A percentile compares a stretch with the other conserved stretches of the same genome.
These are phyloP conservation scores for Apiospora marii DNA, from an alignment of 2,329 filamentous ascomycete species.

Conservation along the genomic window DNA sequence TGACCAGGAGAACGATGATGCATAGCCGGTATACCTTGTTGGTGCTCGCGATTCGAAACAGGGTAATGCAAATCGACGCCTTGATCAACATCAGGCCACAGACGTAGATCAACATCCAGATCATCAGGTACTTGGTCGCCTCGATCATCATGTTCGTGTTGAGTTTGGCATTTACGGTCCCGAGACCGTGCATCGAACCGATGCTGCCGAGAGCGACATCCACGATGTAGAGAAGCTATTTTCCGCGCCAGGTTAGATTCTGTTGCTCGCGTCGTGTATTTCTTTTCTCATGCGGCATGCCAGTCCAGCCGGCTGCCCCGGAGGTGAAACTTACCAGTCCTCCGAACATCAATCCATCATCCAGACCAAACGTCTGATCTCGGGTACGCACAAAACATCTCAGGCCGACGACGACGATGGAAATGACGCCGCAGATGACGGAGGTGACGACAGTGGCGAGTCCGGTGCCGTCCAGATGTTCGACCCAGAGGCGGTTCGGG, in stretches of 20 bases:
- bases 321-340: conserved; percentile 27
- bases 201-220: conserved; percentile 27
- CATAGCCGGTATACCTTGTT: conserved; percentile 32
- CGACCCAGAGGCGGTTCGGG: conserved; percentile 25
- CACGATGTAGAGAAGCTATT: conserved; percentile 28
- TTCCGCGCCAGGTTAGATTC: not conserved
- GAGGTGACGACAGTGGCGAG: conserved; percentile 28
- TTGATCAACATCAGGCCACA: conserved; percentile 37
- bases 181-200: conserved; percentile 34
- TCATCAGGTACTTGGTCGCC: conserved; percentile 34
- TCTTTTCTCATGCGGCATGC: too few relatives aligned
- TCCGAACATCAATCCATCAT: conserved; percentile 30
- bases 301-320: not conserved
- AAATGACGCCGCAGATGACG: conserved; percentile 27
- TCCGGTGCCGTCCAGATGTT: conserved; percentile 25
- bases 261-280: not conserved
- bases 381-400: conserved; percentile 25
- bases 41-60: conserved; percentile 43
- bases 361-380: conserved; percentile 28
- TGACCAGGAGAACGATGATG: conserved; percentile 32
- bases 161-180: conserved; percentile 33
- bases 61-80: conserved; percentile 47
- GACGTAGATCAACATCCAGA: conserved; percentile 41
- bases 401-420: conserved; percentile 26
- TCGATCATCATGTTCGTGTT: conserved; percentile 34